Evolutionary conservation across 306 rosid genomes (phyloP).

Genomic region (Senna tora): DNA sequence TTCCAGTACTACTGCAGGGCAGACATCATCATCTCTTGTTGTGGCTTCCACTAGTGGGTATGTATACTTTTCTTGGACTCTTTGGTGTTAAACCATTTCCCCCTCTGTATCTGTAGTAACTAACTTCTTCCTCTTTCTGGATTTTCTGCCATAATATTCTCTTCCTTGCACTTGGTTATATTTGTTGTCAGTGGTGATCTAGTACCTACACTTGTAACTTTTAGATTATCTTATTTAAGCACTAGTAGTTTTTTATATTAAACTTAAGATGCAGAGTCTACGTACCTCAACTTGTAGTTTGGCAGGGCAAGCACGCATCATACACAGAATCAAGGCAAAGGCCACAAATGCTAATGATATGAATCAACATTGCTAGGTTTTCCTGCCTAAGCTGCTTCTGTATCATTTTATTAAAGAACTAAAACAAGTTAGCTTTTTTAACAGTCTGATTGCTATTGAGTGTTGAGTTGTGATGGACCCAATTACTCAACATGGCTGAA

Average conservation of each 20-base stretch:
- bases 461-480: too few relatives aligned
- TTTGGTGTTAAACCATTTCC: conserved; percentile 8
- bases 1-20: conserved; percentile 60
- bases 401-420: too few relatives aligned
- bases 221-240: background rate
- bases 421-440: too few relatives aligned
- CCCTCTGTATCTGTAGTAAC: conserved; percentile 8
- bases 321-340: too few relatives aligned
- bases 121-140: background rate
- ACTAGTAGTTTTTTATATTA: background rate
- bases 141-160: conserved; percentile 23
- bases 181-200: conserved; percentile 19
- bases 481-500: too few relatives aligned
- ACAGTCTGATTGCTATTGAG: too few relatives aligned
- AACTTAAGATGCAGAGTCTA: background rate
- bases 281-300: background rate
- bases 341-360: too few relatives aligned
- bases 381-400: too few relatives aligned
- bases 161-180: background rate
- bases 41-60: conserved; percentile 81
- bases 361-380: too few relatives aligned
- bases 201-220: background rate
- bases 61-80: conserved; percentile 37
- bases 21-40: conserved; percentile 60
- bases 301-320: background rate